Evolutionary conservation across 257 asterid genomes (phyloP).

Genomic region (Penstemon eatonii): DNA sequence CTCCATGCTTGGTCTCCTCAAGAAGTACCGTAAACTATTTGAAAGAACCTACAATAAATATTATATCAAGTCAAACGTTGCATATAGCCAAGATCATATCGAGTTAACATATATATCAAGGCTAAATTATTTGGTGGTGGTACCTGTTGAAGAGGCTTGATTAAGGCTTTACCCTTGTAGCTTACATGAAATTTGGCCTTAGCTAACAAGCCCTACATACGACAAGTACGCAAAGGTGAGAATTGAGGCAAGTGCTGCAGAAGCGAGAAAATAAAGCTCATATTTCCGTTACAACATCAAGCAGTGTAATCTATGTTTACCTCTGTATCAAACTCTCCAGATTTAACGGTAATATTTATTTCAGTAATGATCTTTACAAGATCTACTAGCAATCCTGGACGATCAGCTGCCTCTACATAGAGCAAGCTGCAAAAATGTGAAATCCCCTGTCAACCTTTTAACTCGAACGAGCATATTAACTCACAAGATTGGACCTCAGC

Average conservation of each 20-base stretch:
- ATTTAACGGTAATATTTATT: conserved; percentile 70
- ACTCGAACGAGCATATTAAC: conserved; percentile 10
- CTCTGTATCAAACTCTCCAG: conserved; percentile 97
- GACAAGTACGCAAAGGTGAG: neutral
- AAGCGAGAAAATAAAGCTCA: neutral
- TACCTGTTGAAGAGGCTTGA: conserved; percentile 96
- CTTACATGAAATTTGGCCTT: conserved; percentile 94
- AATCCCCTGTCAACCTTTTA: conserved; percentile 9
- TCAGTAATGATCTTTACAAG: conserved; percentile 86
- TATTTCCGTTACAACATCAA: neutral
- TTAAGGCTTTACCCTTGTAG: conserved; percentile 81
- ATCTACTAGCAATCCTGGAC: conserved; percentile 93
- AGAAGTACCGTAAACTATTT: conserved; percentile 75
- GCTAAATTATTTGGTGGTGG: too few species aligned
- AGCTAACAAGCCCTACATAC: conserved; percentile 78
- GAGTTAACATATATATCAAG: conserved; percentile 13
- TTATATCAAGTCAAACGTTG: neutral
- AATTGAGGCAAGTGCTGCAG: too few species aligned
- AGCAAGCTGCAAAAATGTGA: conserved; percentile 68
- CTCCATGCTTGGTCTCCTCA: conserved; percentile 84
- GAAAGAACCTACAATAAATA: conserved; percentile 69
- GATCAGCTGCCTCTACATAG: conserved; percentile 77
- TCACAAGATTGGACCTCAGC: neutral
- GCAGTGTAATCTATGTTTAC: conserved; percentile 34
- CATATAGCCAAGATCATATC: too few species aligned